phyloP scores from a whole-genome alignment of 2,329 filamentous ascomycete species.

The Colletotrichum incanum region DNA sequence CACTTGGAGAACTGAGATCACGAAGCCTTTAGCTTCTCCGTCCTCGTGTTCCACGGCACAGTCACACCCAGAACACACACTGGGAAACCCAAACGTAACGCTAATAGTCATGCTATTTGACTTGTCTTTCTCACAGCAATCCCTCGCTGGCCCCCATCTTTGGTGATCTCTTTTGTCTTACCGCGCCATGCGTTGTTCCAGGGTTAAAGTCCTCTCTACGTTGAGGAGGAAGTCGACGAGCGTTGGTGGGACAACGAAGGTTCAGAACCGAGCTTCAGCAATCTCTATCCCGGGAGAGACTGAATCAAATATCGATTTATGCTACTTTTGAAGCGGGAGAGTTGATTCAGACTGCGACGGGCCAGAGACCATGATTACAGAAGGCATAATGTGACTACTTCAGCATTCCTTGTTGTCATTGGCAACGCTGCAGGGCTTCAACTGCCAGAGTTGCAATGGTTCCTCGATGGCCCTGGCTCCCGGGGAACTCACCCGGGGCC shows the following conservation, averaged over 20 bases:
- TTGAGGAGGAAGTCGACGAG: not conserved
- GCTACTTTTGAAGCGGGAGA: not conserved
- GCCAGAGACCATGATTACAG: not conserved
- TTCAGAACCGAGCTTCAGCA: not conserved
- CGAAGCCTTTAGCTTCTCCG: not conserved
- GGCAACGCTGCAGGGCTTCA: slow-evolving; percentile 14
- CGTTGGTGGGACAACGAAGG: slow-evolving; percentile 9
- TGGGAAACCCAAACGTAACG: not conserved
- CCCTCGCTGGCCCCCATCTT: not conserved
- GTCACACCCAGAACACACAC: not conserved
- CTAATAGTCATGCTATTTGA: not conserved
- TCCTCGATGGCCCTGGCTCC: not conserved
- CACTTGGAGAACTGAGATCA: not conserved
- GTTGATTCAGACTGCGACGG: not conserved
- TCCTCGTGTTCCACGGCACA: not conserved
- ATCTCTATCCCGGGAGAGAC: not conserved
- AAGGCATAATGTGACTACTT: not conserved
- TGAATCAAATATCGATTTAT: not conserved
- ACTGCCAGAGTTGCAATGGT: not conserved
- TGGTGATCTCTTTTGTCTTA: not conserved
- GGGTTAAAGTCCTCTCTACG: not conserved
- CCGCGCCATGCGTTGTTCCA: not conserved
- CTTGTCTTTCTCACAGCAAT: not conserved
- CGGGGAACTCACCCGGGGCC: not conserved
- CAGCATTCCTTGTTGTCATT: slow-evolving; percentile 2